Base-by-base conservation (phyloP, 129 eudicot species). In the Dittrichia graveolens region DNA sequence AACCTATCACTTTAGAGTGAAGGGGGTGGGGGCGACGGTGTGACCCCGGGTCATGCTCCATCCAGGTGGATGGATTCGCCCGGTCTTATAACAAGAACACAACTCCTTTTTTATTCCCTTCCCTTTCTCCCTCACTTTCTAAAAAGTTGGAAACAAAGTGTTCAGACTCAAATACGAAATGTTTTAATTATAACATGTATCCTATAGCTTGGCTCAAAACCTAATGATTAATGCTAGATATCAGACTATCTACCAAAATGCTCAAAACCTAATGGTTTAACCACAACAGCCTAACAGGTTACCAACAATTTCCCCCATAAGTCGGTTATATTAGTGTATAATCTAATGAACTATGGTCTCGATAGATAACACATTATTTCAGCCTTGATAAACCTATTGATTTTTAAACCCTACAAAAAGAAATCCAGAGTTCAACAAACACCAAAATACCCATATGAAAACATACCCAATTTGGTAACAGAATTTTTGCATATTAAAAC, bases 401-500 rank as follows among this genome's bases (percentile, higher is more conserved):
- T 50, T 50, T 50, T 8, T 2, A 50, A 14, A 8, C 50, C 56
- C 19, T 8, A 50, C 56, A 7, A 50, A 50, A 50, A 24, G 31
- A 0, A 24, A 24, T 24, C 31, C 31, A 24, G 31, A 24, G n/a
- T 46, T 46, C 4, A 3, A 46, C 11, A 10, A n/a, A 50, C 35
- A 5, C 59, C 60, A 54, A 54, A 54, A n/a, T 19, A 54, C 60
- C 16, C 54, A 44, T 52, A 39, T 4, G 19, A 8, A 58, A 15
- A 46, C 34, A 59, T 12, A 19, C 44, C 43, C 60, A 37, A 72
- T 31, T 71, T 5, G 41, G 48, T 15, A 64, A 53, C 63, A 7
- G 7, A 14, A 64, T 14, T 42, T 40, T 39, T 63, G 6, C 16
- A 41, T 74, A 74, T 19, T 12, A 14, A 61, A 6, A 31, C 47